These are phyloP conservation scores for Euphorbia lathyris DNA, from an alignment of 345 rosid genomes.

Conservation along the genomic window DNA sequence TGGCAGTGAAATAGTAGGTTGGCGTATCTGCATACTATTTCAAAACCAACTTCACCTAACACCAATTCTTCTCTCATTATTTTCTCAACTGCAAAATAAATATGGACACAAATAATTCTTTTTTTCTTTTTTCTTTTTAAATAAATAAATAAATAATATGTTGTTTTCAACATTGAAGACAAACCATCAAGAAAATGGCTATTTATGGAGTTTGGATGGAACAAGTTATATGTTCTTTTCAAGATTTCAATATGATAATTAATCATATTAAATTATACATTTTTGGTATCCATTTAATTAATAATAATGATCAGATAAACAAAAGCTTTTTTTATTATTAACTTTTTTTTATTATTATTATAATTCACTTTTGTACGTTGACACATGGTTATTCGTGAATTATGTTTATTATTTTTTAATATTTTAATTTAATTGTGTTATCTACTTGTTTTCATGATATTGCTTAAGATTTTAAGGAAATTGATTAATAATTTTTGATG, in stretches of 20 bases:
- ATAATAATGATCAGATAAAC: not conserved
- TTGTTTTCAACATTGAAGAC: not conserved
- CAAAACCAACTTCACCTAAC: slow-evolving; percentile 20
- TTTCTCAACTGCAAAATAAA: slow-evolving; percentile 8
- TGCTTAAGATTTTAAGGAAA: too few species aligned
- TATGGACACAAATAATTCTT: not conserved
- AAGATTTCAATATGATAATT: not conserved
- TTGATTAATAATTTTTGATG: too few species aligned
- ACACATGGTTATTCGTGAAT: too few species aligned
- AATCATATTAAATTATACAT: not conserved
- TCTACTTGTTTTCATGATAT: too few species aligned
- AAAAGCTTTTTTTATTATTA: too few species aligned
- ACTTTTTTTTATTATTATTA: too few species aligned
- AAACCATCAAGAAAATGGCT: not conserved
- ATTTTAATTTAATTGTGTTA: too few species aligned
- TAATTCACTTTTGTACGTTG: too few species aligned
- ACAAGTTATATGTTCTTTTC: slow-evolving; percentile 21
- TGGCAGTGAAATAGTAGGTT: not conserved
- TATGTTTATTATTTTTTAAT: too few species aligned
- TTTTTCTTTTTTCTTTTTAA: too few species aligned
- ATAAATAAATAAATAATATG: not conserved
- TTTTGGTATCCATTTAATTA: not conserved
- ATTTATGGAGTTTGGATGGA: slow-evolving; percentile 8
- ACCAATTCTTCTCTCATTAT: slow-evolving; percentile 7
- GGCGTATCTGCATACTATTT: not conserved